A percentile compares a stretch with the other conserved stretches of the same genome.
phyloP scores from a whole-genome alignment of 192 early-diverging fungal genomes.

The Chytriomyces confervae region DNA sequence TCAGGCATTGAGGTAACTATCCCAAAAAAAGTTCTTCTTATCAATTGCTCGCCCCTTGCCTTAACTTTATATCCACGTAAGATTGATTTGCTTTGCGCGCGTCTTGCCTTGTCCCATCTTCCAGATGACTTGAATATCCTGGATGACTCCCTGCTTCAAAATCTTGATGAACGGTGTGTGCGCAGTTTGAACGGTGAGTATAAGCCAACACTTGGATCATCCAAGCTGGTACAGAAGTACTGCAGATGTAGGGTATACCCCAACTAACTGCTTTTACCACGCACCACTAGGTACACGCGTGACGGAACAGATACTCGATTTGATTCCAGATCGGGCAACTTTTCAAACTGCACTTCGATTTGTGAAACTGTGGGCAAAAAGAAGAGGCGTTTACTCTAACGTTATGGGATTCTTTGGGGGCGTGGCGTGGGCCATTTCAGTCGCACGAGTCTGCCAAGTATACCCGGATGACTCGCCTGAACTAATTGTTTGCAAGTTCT shows the following conservation, averaged over 20 bases:
- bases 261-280: too few species aligned
- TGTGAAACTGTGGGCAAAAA: conserved; percentile 97
- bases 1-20: conserved; percentile 79
- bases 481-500: conserved; percentile 85
- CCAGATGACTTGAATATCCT: conserved; percentile 74
- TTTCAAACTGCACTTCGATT: conserved; percentile 89
- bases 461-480: conserved; percentile 92
- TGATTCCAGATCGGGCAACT: conserved; percentile 86
- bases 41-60: not conserved
- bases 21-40: conserved; percentile 12
- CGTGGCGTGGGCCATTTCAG: conserved; percentile 97
- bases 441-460: conserved; percentile 91
- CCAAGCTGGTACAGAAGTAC: too few species aligned
- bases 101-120: conserved; percentile 46
- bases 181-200: conserved; percentile 85
- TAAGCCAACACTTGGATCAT: too few species aligned
- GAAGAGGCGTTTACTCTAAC: conserved; percentile 92
- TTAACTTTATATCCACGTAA: not conserved
- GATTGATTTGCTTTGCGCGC: conserved; percentile 8
- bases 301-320: conserved; percentile 89
- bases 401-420: conserved; percentile 97
- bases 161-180: conserved; percentile 76
- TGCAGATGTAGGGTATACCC: too few species aligned
- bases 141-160: conserved; percentile 75
- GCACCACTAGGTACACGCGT: conserved; percentile 59